These are phyloP conservation scores for Penicillium hesseltinei DNA, from an alignment of 2,329 filamentous ascomycete species.

Conservation along the genomic window DNA sequence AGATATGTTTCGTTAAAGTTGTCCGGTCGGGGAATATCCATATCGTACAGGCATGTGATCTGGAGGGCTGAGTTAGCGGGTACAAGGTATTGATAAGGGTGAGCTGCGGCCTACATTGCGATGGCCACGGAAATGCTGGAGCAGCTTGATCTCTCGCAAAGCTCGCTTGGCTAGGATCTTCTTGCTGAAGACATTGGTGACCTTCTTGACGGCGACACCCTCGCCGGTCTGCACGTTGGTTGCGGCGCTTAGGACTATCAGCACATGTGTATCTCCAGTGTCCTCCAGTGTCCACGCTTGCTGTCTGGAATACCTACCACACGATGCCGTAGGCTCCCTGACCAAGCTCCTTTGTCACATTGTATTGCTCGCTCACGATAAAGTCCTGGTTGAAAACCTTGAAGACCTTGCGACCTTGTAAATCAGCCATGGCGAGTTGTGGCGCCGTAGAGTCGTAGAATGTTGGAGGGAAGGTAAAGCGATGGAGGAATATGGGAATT, in stretches of 20 bases:
- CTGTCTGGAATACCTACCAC: slow-evolving; percentile 62
- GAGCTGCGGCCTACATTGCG: slow-evolving; percentile 64
- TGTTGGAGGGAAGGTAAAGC: neutral
- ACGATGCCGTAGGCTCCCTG: slow-evolving; percentile 99
- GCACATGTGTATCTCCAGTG: neutral
- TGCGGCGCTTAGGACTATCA: slow-evolving; percentile 64
- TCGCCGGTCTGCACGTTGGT: slow-evolving; percentile 88
- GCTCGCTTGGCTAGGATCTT: slow-evolving; percentile 99
- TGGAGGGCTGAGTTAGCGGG: slow-evolving; percentile 48
- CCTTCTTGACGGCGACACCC: slow-evolving; percentile 97
- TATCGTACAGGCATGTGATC: slow-evolving; percentile 99
- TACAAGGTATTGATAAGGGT: slow-evolving; percentile 3
- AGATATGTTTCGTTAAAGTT: slow-evolving; percentile 99
- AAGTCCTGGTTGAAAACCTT: slow-evolving; percentile 99
- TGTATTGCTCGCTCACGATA: slow-evolving; percentile 96
- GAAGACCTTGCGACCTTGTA: slow-evolving; percentile 82
- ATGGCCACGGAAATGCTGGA: slow-evolving; percentile 94
- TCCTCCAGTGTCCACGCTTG: neutral
- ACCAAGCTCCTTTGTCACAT: slow-evolving; percentile 95
- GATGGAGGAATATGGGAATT: slow-evolving; percentile 1
- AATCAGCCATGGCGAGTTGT: slow-evolving; percentile 53
- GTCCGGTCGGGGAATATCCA: slow-evolving; percentile 96
- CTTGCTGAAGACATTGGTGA: slow-evolving; percentile 99
- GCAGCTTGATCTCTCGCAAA: slow-evolving; percentile 94
- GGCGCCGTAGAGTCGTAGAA: slow-evolving; percentile 2